phyloP scores from a whole-genome alignment of 108 stramenopile genomes.

The Phaeodactylum tricornutum region DNA sequence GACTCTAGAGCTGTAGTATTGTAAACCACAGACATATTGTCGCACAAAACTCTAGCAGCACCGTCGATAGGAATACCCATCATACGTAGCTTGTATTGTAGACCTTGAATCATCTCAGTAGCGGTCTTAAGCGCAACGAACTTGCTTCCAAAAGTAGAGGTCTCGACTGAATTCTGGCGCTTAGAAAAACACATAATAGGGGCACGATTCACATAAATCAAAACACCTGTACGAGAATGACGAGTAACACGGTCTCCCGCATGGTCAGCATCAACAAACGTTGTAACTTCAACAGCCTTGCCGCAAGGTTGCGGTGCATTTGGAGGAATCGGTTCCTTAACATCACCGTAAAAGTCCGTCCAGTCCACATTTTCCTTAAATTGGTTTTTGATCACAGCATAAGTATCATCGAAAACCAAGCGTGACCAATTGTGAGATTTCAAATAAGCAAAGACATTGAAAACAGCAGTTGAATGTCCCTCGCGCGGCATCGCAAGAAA shows the following conservation, averaged over 20 bases:
- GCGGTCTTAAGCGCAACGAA: slow-evolving; percentile 25
- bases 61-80: slow-evolving; percentile 33
- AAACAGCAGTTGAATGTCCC: slow-evolving; percentile 25
- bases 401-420: slow-evolving; percentile 25
- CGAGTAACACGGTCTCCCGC: slow-evolving; percentile 31
- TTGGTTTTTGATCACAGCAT: slow-evolving; percentile 9
- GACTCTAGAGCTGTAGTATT: slow-evolving; percentile 24
- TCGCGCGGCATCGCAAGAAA: slow-evolving; percentile 22
- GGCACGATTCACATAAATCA: slow-evolving; percentile 42
- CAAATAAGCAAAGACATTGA: slow-evolving; percentile 21
- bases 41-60: slow-evolving; percentile 18
- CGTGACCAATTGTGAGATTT: slow-evolving; percentile 6
- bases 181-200: slow-evolving; percentile 35
- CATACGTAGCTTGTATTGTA: slow-evolving; percentile 45
- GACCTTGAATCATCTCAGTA: slow-evolving; percentile 19
- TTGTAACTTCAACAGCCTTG: slow-evolving; percentile 7
- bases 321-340: slow-evolving; percentile 16
- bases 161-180: slow-evolving; percentile 39
- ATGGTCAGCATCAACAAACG: slow-evolving; percentile 43
- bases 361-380: slow-evolving; percentile 7
- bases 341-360: slow-evolving; percentile 15
- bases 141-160: slow-evolving; percentile 38
- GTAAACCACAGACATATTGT: slow-evolving; percentile 30
- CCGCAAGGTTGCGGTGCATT: slow-evolving; percentile 22
- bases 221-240: slow-evolving; percentile 34